phyloP scores from a whole-genome alignment of 2,329 filamentous ascomycete genomes.

The Remersonia thermophila region DNA sequence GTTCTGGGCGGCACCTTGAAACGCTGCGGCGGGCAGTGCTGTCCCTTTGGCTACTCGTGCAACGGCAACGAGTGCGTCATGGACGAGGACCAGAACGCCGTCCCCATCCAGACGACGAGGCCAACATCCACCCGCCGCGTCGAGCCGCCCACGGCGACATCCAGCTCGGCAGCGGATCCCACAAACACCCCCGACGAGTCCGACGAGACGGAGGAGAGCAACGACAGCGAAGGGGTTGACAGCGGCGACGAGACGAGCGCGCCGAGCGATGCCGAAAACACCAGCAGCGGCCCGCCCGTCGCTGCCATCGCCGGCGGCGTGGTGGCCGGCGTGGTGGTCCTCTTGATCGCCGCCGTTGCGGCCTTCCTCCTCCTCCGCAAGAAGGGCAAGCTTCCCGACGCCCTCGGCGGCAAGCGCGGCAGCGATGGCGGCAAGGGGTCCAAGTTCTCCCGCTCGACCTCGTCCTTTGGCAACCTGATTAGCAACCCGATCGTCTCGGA shows the following conservation, averaged over 20 bases:
- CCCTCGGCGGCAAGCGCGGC: conserved; percentile 14
- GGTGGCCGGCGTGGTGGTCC: conserved; percentile 32
- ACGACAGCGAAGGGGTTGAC: conserved; percentile 5
- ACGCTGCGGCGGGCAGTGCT: conserved; percentile 51
- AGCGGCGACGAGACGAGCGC: no score
- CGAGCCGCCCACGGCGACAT: no score
- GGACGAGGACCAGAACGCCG: conserved; percentile 36
- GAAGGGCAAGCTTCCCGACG: conserved; percentile 17
- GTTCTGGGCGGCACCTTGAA: conserved; percentile 43
- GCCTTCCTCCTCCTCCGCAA: conserved; percentile 27
- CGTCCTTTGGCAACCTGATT: conserved; percentile 38
- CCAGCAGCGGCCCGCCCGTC: conserved; percentile 22
- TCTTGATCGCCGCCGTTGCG: conserved; percentile 28
- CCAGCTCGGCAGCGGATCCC: conserved; percentile 6
- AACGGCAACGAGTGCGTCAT: conserved; percentile 36
- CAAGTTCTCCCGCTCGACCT: conserved; percentile 22
- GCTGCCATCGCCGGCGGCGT: conserved; percentile 37
- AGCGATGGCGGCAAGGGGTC: conserved; percentile 13
- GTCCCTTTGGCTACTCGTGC: conserved; percentile 62
- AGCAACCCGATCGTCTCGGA: conserved; percentile 42
- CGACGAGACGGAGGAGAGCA: conserved; percentile 1
- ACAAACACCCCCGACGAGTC: conserved; percentile 11
- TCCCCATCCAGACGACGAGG: conserved; percentile 16
- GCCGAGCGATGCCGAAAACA: no score
- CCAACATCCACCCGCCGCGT: conserved; percentile 1